phyloP scores from a whole-genome alignment of 352 stramenopile genomes.

The Phytophthora boehmeriae region DNA sequence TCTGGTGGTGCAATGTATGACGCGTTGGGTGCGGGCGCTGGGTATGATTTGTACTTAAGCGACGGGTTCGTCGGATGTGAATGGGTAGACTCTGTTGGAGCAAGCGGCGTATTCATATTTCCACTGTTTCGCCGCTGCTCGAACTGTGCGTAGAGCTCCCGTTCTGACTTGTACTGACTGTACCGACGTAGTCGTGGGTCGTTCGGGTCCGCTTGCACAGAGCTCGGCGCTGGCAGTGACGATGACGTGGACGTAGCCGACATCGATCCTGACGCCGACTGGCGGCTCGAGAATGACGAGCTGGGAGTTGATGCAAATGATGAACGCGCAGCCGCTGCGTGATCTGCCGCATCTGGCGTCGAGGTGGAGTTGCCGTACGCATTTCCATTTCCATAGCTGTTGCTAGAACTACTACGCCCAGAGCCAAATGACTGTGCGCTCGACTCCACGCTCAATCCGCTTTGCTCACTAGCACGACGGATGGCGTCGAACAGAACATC shows the following conservation, averaged over 20 bases:
- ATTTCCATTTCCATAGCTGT: constrained; percentile 13
- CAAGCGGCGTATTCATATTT: constrained; percentile 13
- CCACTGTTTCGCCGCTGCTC: constrained; percentile 48
- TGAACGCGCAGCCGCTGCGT: constrained; percentile 32
- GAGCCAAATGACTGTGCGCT: constrained; percentile 29
- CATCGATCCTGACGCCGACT: constrained; percentile 29
- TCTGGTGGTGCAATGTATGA: constrained; percentile 43
- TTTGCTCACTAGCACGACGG: constrained; percentile 42
- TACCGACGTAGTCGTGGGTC: constrained; percentile 78
- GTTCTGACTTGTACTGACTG: constrained; percentile 80
- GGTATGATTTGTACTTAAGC: constrained; percentile 68
- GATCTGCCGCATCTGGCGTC: constrained; percentile 30
- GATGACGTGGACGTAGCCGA: constrained; percentile 18
- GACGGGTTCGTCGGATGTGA: constrained; percentile 53
- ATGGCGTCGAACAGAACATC: constrained; percentile 80
- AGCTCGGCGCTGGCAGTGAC: constrained; percentile 25
- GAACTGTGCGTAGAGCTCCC: constrained; percentile 84
- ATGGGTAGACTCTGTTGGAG: constrained; percentile 44
- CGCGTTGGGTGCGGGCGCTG: constrained; percentile 45
- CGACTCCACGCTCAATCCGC: constrained; percentile 24
- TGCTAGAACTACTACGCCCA: constrained; percentile 26
- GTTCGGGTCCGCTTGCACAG: constrained; percentile 44
- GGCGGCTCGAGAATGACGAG: constrained; percentile 25
- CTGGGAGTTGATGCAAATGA: constrained; percentile 22
- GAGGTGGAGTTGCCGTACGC: constrained; percentile 13